Percentiles rank a stretch among this genome's conserved stretches.
Conservation (phyloP, 768 basidiomycete genomes). For the Tulasnella calospora region DNA sequence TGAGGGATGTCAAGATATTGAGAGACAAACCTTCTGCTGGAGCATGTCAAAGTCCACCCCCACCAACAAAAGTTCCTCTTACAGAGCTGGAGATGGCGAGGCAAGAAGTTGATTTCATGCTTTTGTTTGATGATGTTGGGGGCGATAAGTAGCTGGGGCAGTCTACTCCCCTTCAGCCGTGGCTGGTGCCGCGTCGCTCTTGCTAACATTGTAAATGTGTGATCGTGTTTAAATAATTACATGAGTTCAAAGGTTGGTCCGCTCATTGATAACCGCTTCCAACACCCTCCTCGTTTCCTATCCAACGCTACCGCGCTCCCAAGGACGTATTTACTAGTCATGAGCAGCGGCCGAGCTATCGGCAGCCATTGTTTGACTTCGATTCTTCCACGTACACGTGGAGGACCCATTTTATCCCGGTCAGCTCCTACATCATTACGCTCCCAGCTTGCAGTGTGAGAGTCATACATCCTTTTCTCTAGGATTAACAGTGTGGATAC, state of each 20-base stretch:
- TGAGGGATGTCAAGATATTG: no score
- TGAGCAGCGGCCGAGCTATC: not conserved
- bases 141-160: no score
- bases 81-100: no score
- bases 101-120: no score
- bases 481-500: not conserved
- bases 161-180: no score
- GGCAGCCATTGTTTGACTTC: not conserved
- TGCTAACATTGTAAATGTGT: no score
- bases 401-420: not conserved
- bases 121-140: no score
- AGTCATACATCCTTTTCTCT: not conserved
- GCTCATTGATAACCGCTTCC: not conserved
- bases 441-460: not conserved
- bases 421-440: not conserved
- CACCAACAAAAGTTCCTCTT: no score
- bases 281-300: not conserved
- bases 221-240: no score
- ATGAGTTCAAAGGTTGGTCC: not conserved
- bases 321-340: not conserved
- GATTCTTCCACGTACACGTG: not conserved
- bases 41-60: no score
- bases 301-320: not conserved
- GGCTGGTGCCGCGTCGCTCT: no score
- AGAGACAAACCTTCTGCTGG: no score